Evolutionary conservation across 352 stramenopile species (phyloP).

Genomic region (Phytophthora aleatoria): DNA sequence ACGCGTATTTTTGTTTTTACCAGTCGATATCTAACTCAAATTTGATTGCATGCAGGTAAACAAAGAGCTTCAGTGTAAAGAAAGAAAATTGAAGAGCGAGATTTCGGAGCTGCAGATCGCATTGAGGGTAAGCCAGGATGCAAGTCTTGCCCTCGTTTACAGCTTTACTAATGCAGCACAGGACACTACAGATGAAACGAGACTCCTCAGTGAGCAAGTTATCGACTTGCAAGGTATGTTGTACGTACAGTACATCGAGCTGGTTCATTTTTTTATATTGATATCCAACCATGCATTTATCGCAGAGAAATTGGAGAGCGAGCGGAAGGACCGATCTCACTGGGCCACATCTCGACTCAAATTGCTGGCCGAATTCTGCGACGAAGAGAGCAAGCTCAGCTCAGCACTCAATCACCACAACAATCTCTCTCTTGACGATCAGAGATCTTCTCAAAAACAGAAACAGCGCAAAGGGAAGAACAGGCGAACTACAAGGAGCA

Average conservation of each 20-base stretch:
- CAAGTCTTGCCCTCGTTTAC: neutral
- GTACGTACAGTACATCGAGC: neutral
- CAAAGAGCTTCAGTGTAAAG: slow-evolving; percentile 53
- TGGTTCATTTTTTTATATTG: neutral
- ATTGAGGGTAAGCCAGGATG: slow-evolving; percentile 39
- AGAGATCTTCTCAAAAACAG: slow-evolving; percentile 6
- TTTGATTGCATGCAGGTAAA: slow-evolving; percentile 26
- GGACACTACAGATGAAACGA: slow-evolving; percentile 64
- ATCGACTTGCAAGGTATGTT: slow-evolving; percentile 50
- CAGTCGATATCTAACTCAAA: too few relatives aligned
- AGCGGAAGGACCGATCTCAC: slow-evolving; percentile 63
- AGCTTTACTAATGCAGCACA: slow-evolving; percentile 20
- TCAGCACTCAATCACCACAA: slow-evolving; percentile 29
- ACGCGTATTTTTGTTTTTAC: too few relatives aligned
- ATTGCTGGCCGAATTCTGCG: slow-evolving; percentile 78
- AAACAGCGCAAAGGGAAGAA: slow-evolving; percentile 8
- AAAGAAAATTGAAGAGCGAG: slow-evolving; percentile 59
- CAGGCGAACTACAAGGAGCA: neutral
- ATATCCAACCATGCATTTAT: neutral
- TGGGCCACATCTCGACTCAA: slow-evolving; percentile 75
- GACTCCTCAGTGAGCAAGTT: slow-evolving; percentile 56
- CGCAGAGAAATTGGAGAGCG: slow-evolving; percentile 66
- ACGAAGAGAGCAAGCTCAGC: slow-evolving; percentile 79
- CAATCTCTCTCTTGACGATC: slow-evolving; percentile 8
- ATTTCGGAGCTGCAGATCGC: slow-evolving; percentile 58